Evolutionary conservation across 208 protist species (phyloP), one percentile per base, ranked within the genome.

Genomic region (Balamuthia mandrillaris): DNA sequence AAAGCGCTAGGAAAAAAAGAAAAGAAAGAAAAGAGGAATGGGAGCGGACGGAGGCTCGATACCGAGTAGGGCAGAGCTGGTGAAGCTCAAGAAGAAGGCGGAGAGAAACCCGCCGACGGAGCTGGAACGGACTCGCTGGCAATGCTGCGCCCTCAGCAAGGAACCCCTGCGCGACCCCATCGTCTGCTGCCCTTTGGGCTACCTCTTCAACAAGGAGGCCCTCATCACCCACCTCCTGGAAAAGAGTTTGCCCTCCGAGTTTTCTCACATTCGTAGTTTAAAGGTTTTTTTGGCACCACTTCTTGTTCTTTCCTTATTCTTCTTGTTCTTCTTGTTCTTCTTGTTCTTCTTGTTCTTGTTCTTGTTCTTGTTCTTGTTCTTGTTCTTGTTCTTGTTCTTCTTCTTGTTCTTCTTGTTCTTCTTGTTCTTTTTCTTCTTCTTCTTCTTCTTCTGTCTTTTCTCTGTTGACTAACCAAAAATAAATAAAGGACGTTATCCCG

Each of bases 141-240:
- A 39, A 1, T 24, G 49, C 33, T 84, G 79, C 60, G 60, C 52
- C 6, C 42, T 84, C 39, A 60, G 41, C 37, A 65, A 84, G 63
- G 79, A 84, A 29, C 79, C 52, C 7, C 51, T 84, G 21, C 9
- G 18, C 3, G 41, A 33, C 41, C 79, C 79, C 16, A 84, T 84
- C 35, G 56, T 68, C 33, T 35, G n/a, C 33, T 68, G 63, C 51
- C 60, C 47, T 3, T 24, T 31, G 31, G 79, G 79, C 33, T 37
- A 74, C 33, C 33, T 84, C 29, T 84, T 74, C 7, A 84, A 84
- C 61, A 84, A 84, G 79, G 79, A 84, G 24, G 79, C 63, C 14
- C 29, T 84, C 2, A 78, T 84, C 2, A 45, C 5, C 9, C 42
- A 72, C 33, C 56, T 84, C 31, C 63, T 84, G 2, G 31, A 68